Evolutionary conservation across 805 yeast genomes (phyloP).

Genomic region (Ogataea populi-albae): DNA sequence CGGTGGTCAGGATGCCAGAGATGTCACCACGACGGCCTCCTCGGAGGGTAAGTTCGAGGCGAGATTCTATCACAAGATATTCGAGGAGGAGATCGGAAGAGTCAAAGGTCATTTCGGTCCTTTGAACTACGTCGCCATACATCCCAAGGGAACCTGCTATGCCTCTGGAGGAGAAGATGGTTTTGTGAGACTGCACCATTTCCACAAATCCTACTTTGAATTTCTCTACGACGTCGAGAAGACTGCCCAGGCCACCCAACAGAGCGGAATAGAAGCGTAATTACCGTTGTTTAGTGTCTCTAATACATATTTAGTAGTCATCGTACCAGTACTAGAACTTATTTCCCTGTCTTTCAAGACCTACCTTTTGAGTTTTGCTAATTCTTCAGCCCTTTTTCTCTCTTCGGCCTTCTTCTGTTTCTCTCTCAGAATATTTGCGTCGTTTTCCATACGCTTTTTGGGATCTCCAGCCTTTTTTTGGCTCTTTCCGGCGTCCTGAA

Average conservation of each 20-base stretch:
- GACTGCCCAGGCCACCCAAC: constrained; percentile 52
- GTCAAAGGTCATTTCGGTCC: constrained; percentile 99
- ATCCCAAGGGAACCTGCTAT: constrained; percentile 89
- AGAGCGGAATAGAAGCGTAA: constrained; percentile 18
- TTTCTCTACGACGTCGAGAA: constrained; percentile 90
- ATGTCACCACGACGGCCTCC: constrained; percentile 94
- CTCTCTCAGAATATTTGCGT: constrained; percentile 85
- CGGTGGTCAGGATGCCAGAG: constrained; percentile 99
- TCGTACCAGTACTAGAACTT: not conserved
- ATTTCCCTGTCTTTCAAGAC: not conserved
- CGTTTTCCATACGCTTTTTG: constrained; percentile 76
- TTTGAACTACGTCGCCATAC: constrained; percentile 86
- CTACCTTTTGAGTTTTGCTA: constrained; percentile 17
- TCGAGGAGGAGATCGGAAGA: constrained; percentile 94
- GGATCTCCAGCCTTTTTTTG: constrained; percentile 80
- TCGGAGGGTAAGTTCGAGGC: constrained; percentile 97
- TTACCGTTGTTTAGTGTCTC: constrained; percentile 6
- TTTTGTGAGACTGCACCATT: constrained; percentile 87
- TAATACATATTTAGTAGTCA: not conserved
- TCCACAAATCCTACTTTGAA: constrained; percentile 89
- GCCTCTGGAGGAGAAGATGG: constrained; percentile 99
- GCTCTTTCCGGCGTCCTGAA: constrained; percentile 55
- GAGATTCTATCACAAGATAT: constrained; percentile 90
- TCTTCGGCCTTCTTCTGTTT: constrained; percentile 81
- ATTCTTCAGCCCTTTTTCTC: constrained; percentile 29